Evolutionary conservation across 371 early-diverging fungal genomes (phyloP).

Genomic region (Funneliformis caledonium): DNA sequence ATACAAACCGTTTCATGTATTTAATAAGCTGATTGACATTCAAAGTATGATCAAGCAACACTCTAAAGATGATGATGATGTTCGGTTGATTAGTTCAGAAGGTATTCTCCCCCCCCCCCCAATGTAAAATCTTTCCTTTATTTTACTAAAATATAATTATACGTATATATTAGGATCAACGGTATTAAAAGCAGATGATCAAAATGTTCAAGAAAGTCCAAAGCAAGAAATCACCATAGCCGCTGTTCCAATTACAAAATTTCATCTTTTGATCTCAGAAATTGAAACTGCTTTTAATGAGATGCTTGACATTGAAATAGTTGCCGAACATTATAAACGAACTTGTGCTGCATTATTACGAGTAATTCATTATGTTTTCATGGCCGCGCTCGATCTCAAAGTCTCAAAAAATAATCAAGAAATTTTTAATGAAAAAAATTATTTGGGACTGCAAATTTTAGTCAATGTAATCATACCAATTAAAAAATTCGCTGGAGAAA

Average conservation of each 20-base stretch:
- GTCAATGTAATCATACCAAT: neutral
- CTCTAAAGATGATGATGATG: too few relatives aligned
- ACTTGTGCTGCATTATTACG: constrained; percentile 10
- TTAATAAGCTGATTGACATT: too few relatives aligned
- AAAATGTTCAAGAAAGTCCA: too few relatives aligned
- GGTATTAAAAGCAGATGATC: too few relatives aligned
- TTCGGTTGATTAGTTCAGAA: too few relatives aligned
- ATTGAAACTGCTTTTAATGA: neutral
- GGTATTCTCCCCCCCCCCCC: too few relatives aligned
- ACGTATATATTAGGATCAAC: too few relatives aligned
- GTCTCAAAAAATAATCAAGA: neutral
- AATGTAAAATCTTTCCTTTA: too few relatives aligned
- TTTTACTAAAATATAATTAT: too few relatives aligned
- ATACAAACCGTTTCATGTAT: too few relatives aligned
- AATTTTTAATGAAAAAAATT: constrained; percentile 1
- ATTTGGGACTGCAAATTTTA: neutral
- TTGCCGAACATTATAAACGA: constrained; percentile 25
- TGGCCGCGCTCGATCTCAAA: neutral
- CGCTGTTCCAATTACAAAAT: neutral
- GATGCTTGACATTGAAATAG: neutral
- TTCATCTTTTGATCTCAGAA: neutral
- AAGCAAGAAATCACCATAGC: too few relatives aligned
- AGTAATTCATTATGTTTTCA: neutral
- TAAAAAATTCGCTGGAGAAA: neutral
- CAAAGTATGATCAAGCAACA: too few relatives aligned